phyloP scores from a whole-genome alignment of 371 early-diverging fungal species.

The Mortierella sp. region DNA sequence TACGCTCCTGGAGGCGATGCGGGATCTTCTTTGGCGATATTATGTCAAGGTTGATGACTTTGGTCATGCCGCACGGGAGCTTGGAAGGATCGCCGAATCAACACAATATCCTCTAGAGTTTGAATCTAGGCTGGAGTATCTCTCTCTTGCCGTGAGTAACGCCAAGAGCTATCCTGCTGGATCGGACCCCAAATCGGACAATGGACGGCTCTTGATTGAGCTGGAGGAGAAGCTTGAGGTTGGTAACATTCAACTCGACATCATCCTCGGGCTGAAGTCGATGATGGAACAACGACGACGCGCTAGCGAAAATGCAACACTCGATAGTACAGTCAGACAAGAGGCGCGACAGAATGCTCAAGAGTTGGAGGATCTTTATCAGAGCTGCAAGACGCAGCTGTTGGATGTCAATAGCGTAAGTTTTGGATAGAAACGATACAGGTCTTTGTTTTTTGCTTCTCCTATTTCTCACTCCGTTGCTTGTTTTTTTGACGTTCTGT shows the following conservation, averaged over 20 bases:
- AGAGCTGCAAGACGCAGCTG: conserved; percentile 54
- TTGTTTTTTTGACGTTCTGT: neutral
- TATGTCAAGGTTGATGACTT: conserved; percentile 73
- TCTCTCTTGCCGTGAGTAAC: conserved; percentile 80
- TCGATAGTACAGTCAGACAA: conserved; percentile 11
- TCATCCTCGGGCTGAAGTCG: conserved; percentile 37
- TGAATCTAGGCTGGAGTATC: conserved; percentile 69
- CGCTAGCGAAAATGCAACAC: conserved; percentile 1
- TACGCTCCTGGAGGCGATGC: conserved; percentile 60
- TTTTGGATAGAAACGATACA: too few relatives aligned
- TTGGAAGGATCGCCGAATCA: conserved; percentile 69
- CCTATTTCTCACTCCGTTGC: neutral
- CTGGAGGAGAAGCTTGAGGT: conserved; percentile 71
- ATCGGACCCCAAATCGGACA: conserved; percentile 50
- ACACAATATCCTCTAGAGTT: conserved; percentile 60
- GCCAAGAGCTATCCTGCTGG: conserved; percentile 68
- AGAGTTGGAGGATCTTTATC: conserved; percentile 45
- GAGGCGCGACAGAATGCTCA: conserved; percentile 21
- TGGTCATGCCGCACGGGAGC: conserved; percentile 73
- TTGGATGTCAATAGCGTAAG: conserved; percentile 52
- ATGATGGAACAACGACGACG: conserved; percentile 27
- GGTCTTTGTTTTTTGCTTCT: neutral
- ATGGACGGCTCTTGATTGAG: conserved; percentile 59
- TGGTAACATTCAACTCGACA: conserved; percentile 61
- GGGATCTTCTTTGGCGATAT: conserved; percentile 81